These are phyloP conservation scores for Solanum lignicaule DNA, from an alignment of 257 asterid genomes.

Conservation along the genomic window DNA sequence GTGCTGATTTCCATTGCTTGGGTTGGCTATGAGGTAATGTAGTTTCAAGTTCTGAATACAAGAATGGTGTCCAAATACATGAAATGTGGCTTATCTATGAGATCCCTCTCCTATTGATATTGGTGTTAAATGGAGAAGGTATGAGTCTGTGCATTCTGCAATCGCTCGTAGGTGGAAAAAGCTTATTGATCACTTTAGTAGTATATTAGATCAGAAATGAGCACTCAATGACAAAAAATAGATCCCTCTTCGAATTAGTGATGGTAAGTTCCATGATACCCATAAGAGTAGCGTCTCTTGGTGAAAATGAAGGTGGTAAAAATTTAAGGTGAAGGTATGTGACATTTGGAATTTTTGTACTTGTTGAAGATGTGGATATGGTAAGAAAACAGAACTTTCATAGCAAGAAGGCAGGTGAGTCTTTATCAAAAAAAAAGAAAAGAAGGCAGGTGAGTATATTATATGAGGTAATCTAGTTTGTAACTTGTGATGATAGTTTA, in stretches of 20 bases:
- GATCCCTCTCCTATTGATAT: not conserved
- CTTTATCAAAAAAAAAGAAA: too few species aligned
- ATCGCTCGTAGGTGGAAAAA: not conserved
- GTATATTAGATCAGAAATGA: not conserved
- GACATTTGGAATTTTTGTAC: not conserved
- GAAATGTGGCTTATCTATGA: not conserved
- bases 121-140: not conserved
- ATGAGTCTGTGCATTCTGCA: not conserved
- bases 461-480: not conserved
- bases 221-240: not conserved
- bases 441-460: not conserved
- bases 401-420: not conserved
- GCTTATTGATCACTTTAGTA: not conserved
- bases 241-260: not conserved
- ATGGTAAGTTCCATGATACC: not conserved
- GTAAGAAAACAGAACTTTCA: not conserved
- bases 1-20: conserved; percentile 40
- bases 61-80: not conserved
- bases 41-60: not conserved
- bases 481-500: not conserved
- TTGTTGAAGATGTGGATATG: not conserved
- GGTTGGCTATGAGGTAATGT: conserved; percentile 41
- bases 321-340: not conserved
- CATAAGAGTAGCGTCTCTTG: not conserved
- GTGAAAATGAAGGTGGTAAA: not conserved